These are phyloP conservation scores for Solidago caesia DNA, from an alignment of 129 eudicot species.

Conservation along the genomic window DNA sequence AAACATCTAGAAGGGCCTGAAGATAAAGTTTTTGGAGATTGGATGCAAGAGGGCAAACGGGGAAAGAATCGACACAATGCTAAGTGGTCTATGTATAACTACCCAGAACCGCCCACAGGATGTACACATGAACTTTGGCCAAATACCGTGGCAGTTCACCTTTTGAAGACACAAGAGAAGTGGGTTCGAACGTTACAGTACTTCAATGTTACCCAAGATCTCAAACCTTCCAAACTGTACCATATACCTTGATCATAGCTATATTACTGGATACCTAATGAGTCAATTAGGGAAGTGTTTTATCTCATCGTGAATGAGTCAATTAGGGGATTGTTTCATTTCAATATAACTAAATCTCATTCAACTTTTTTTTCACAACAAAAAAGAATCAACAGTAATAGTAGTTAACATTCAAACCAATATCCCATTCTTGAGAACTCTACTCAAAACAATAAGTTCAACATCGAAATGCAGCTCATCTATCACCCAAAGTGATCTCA, in stretches of 20 bases:
- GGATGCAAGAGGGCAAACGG: slow-evolving; percentile 61
- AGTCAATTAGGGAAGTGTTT: background rate
- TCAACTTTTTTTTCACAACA: background rate
- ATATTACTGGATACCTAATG: background rate
- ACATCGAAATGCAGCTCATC: slow-evolving; percentile 15
- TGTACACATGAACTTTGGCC: slow-evolving; percentile 95
- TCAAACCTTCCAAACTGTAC: slow-evolving; percentile 79
- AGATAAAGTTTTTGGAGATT: slow-evolving; percentile 75
- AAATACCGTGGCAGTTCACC: slow-evolving; percentile 76
- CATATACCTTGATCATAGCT: slow-evolving; percentile 53
- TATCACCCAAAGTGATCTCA: slow-evolving; percentile 19
- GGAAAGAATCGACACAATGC: slow-evolving; percentile 80
- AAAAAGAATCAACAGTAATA: slow-evolving; percentile 2
- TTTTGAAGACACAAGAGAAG: slow-evolving; percentile 80
- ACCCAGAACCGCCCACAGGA: slow-evolving; percentile 69
- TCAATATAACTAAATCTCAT: background rate
- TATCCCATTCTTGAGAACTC: background rate
- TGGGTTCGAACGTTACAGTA: slow-evolving; percentile 76
- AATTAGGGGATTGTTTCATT: too few relatives aligned
- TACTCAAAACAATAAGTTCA: slow-evolving; percentile 16
- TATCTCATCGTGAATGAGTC: background rate
- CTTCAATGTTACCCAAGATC: slow-evolving; percentile 72
- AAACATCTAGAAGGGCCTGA: slow-evolving; percentile 71
- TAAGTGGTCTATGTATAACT: slow-evolving; percentile 95
- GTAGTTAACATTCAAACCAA: slow-evolving; percentile 19